Conservation (phyloP, 2,329 filamentous ascomycete genomes). For the Botrytis aclada region DNA sequence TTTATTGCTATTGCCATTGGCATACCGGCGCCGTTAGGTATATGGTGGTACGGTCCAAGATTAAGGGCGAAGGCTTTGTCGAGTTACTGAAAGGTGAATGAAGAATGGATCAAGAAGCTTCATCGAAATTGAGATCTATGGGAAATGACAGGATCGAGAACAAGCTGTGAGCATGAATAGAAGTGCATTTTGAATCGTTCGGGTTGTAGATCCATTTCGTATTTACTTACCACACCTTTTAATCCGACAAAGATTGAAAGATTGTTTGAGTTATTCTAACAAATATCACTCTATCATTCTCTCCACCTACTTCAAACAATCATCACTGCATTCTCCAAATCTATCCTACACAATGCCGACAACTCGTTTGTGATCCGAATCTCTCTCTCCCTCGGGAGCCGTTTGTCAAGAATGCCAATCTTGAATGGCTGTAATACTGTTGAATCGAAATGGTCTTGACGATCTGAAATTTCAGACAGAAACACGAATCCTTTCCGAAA, state of each 20-base stretch:
- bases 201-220: too few relatives aligned
- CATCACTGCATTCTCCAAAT: neutral
- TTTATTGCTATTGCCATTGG: constrained; percentile 42
- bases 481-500: neutral
- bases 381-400: neutral
- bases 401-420: neutral
- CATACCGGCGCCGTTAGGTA: constrained; percentile 44
- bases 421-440: neutral
- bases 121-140: neutral
- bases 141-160: neutral
- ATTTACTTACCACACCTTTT: neutral
- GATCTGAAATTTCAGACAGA: neutral
- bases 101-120: neutral
- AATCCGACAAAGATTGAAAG: neutral
- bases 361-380: neutral
- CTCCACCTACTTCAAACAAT: neutral
- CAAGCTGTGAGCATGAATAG: neutral
- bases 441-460: neutral
- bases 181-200: neutral
- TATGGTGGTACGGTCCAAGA: constrained; percentile 41
- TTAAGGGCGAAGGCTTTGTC: constrained; percentile 35
- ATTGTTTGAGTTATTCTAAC: neutral
- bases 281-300: neutral
- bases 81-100: constrained; percentile 19
- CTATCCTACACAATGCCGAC: neutral